phyloP scores from a whole-genome alignment of 305 asterid species.

The Fraxinus dipetala region DNA sequence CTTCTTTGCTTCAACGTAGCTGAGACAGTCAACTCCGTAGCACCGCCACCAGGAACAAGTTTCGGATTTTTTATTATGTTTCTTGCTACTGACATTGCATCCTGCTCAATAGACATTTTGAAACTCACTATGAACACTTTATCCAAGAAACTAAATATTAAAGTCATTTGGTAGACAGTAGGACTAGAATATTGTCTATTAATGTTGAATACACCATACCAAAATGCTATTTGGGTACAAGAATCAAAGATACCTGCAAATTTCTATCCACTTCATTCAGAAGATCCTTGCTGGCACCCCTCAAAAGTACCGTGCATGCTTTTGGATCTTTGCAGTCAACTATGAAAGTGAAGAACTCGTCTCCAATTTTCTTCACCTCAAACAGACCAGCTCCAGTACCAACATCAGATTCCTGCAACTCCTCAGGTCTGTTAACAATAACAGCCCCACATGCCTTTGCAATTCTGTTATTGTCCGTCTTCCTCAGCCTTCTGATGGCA shows the following conservation, averaged over 20 bases:
- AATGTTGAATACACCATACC: not conserved
- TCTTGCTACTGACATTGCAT: slow-evolving; percentile 95
- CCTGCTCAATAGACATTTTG: slow-evolving; percentile 41
- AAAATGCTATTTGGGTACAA: not conserved
- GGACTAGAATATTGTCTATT: not conserved
- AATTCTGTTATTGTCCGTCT: slow-evolving; percentile 84
- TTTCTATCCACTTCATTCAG: slow-evolving; percentile 95
- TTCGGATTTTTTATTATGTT: slow-evolving; percentile 86
- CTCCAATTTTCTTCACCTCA: slow-evolving; percentile 92
- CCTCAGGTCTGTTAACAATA: slow-evolving; percentile 92
- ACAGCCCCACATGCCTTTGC: slow-evolving; percentile 98
- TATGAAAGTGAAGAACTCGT: slow-evolving; percentile 80
- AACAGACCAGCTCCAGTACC: slow-evolving; percentile 95
- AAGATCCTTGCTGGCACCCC: slow-evolving; percentile 97
- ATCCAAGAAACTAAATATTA: not conserved
- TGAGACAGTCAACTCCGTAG: slow-evolving; percentile 88
- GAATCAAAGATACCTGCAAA: slow-evolving; percentile 60
- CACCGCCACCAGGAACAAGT: slow-evolving; percentile 99
- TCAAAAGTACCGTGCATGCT: slow-evolving; percentile 83
- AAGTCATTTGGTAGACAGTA: not conserved
- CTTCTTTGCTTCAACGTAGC: slow-evolving; percentile 83
- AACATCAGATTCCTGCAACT: slow-evolving; percentile 93
- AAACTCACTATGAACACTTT: slow-evolving; percentile 7
- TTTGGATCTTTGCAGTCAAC: slow-evolving; percentile 90
- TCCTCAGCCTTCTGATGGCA: slow-evolving; percentile 90